Evolutionary conservation across 805 yeast genomes (phyloP).

Genomic region (Hanseniaspora valbyensis): DNA sequence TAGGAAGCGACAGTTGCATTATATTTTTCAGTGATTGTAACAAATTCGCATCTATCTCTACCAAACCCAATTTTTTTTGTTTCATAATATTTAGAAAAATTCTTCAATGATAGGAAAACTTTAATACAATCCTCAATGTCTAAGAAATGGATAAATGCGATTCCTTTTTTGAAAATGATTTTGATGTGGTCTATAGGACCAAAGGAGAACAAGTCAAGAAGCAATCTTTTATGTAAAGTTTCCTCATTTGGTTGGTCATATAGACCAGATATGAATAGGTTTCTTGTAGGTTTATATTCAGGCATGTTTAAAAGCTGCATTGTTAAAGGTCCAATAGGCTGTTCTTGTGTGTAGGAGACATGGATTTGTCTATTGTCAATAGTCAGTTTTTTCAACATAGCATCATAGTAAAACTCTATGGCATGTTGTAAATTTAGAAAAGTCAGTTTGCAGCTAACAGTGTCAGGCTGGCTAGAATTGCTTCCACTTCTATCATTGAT

Average conservation of each 20-base stretch:
- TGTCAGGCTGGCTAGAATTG: no score
- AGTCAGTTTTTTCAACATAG: constrained; percentile 68
- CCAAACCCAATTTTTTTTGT: constrained; percentile 80
- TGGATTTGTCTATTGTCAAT: constrained; percentile 73
- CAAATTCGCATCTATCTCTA: constrained; percentile 88
- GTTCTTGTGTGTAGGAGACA: constrained; percentile 87
- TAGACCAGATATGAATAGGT: constrained; percentile 77
- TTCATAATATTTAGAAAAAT: constrained; percentile 51
- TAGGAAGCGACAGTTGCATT: constrained; percentile 91
- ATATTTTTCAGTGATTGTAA: constrained; percentile 90
- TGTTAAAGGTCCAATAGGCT: constrained; percentile 64
- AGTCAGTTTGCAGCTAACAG: constrained; percentile 83
- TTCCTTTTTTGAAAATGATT: constrained; percentile 66
- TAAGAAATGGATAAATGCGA: constrained; percentile 83
- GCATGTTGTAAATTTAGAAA: constrained; percentile 86
- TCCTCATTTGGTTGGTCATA: constrained; percentile 35
- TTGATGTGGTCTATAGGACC: constrained; percentile 83
- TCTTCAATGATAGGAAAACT: constrained; percentile 66
- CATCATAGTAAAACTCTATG: constrained; percentile 83
- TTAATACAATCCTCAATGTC: constrained; percentile 77
- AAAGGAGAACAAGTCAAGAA: constrained; percentile 54
- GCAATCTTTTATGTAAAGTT: constrained; percentile 34
- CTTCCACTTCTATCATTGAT: no score
- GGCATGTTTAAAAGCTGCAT: constrained; percentile 56
- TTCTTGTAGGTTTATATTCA: constrained; percentile 77